Percentiles rank a stretch among this genome's conserved stretches.
These are phyloP conservation scores for Solanum corneliomulleri DNA, from an alignment of 257 asterid species.

Conservation along the genomic window DNA sequence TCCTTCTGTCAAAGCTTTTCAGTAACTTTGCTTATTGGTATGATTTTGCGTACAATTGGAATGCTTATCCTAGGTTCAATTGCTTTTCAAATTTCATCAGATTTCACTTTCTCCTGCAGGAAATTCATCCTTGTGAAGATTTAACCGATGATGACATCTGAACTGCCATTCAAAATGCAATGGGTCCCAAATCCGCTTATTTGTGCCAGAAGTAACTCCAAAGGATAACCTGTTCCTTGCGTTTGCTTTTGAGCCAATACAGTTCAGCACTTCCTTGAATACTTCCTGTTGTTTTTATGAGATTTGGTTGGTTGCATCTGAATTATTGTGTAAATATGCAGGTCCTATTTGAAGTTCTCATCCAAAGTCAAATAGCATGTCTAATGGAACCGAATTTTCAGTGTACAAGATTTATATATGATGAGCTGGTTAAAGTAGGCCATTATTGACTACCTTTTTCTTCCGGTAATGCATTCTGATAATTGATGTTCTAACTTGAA, in stretches of 20 bases:
- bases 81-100: not conserved
- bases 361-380: slow-evolving; percentile 78
- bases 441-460: not conserved
- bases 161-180: slow-evolving; percentile 85
- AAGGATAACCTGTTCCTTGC: not conserved
- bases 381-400: slow-evolving; percentile 89
- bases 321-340: slow-evolving; percentile 9
- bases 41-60: not conserved
- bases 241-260: not conserved
- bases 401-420: slow-evolving; percentile 83
- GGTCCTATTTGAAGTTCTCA: slow-evolving; percentile 94
- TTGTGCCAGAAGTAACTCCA: slow-evolving; percentile 77
- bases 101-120: slow-evolving; percentile 37
- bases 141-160: slow-evolving; percentile 90
- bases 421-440: slow-evolving; percentile 79
- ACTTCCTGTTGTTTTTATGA: not conserved
- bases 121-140: slow-evolving; percentile 87
- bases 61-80: not conserved
- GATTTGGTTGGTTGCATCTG: not conserved
- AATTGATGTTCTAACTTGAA: not conserved
- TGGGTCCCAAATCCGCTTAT: slow-evolving; percentile 79
- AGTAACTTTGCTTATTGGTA: not conserved
- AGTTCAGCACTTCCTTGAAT: not conserved
- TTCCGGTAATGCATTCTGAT: not conserved
- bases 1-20: not conserved